Evolutionary conservation across 2,329 filamentous ascomycete genomes (phyloP).

Genomic region (Plectosphaerella cucumerina): DNA sequence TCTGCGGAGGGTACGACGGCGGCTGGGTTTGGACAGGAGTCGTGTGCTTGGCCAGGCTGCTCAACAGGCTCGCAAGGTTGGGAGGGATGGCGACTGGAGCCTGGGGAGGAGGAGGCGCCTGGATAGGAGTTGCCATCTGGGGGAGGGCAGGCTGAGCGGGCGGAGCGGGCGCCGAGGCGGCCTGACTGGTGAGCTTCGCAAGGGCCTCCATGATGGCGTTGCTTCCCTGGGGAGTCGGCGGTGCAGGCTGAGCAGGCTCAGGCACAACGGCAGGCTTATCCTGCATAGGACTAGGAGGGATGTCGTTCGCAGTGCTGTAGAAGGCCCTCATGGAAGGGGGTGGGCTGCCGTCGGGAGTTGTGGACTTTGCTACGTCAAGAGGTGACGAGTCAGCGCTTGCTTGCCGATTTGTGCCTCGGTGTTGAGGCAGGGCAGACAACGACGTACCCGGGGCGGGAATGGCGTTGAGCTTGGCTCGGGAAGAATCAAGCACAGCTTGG

Average conservation of each 20-base stretch:
- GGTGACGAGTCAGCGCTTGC: constrained; percentile 1
- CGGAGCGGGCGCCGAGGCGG: constrained; percentile 39
- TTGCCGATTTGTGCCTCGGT: neutral
- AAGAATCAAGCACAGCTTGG: constrained; percentile 68
- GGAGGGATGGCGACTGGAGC: neutral
- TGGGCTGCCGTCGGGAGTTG: constrained; percentile 65
- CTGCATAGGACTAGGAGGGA: constrained; percentile 9
- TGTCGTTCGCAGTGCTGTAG: constrained; percentile 16
- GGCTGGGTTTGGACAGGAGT: neutral
- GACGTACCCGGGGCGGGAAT: constrained; percentile 61
- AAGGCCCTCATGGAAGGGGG: constrained; percentile 41
- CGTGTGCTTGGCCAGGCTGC: neutral
- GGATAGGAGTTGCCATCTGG: neutral
- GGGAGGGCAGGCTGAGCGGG: constrained; percentile 14
- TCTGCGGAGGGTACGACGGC: neutral
- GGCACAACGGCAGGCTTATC: constrained; percentile 17
- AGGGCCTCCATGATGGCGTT: constrained; percentile 72
- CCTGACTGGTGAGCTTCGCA: constrained; percentile 76
- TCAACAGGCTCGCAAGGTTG: neutral
- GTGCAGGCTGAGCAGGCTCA: constrained; percentile 26
- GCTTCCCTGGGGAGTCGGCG: constrained; percentile 37
- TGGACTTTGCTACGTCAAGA: constrained; percentile 53
- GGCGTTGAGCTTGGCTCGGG: constrained; percentile 74
- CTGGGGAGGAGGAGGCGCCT: neutral
- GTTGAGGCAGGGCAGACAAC: constrained; percentile 4